Evolutionary conservation across 2,329 filamentous ascomycete genomes (phyloP).

Genomic region (Metarhizium sp.): DNA sequence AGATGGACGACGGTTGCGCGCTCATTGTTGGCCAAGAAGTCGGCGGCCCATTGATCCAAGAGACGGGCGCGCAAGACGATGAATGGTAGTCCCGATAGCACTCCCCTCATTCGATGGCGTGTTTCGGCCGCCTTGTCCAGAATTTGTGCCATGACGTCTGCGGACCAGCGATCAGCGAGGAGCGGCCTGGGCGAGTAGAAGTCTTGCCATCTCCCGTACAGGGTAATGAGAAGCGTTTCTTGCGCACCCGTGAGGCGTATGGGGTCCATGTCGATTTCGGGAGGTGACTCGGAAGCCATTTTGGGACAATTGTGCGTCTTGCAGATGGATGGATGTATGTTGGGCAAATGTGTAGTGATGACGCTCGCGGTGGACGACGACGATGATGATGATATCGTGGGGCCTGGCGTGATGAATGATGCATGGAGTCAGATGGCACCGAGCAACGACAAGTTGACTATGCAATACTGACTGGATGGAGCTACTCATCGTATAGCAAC

Average conservation of each 20-base stretch:
- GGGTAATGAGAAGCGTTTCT: background rate
- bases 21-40: conserved; percentile 15
- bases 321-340: too few relatives aligned
- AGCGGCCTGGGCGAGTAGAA: background rate
- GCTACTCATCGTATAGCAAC: too few relatives aligned
- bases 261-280: background rate
- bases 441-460: too few relatives aligned
- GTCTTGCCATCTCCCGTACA: background rate
- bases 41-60: conserved; percentile 14
- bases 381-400: too few relatives aligned
- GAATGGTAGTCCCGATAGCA: background rate
- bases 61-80: background rate
- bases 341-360: too few relatives aligned
- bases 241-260: background rate
- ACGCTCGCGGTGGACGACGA: too few relatives aligned
- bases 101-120: background rate
- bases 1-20: conserved; percentile 20
- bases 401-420: too few relatives aligned
- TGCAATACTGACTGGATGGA: too few relatives aligned
- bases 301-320: too few relatives aligned
- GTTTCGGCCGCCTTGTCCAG: background rate
- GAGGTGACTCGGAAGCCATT: too few relatives aligned
- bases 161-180: background rate
- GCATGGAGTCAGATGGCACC: too few relatives aligned
- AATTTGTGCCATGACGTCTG: background rate